Conservation (phyloP, 2,329 filamentous ascomycete species). For the Pseudogymnoascus destructans region DNA sequence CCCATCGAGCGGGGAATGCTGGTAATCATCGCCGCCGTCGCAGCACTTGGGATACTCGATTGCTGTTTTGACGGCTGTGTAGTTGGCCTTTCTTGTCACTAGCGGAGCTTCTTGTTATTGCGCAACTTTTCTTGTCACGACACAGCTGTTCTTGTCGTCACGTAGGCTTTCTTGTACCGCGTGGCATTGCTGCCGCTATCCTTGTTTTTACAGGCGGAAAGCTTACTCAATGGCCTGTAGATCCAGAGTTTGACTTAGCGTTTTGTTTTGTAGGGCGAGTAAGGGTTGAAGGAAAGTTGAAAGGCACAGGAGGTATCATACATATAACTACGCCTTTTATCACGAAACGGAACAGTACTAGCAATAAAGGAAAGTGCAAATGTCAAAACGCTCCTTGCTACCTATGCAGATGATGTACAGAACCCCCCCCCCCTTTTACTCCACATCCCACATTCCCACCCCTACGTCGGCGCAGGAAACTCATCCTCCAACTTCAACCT, state of each 20-base stretch:
- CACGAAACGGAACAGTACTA: neutral
- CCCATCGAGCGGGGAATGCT: too few species aligned
- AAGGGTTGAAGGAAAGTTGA: neutral
- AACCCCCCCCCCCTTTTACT: neutral
- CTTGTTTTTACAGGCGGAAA: neutral
- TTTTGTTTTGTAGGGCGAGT: neutral
- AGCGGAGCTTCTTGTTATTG: neutral
- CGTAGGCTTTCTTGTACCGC: neutral
- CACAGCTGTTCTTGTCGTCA: neutral
- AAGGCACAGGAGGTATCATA: neutral
- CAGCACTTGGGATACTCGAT: too few species aligned
- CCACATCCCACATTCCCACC: neutral
- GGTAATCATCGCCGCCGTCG: too few species aligned
- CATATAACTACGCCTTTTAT: neutral
- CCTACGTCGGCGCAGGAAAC: conserved; percentile 44
- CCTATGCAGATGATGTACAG: conserved; percentile 5
- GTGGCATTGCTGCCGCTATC: neutral
- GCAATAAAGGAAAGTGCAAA: neutral
- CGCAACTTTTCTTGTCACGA: neutral
- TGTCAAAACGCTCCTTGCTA: neutral
- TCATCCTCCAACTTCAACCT: conserved; percentile 83
- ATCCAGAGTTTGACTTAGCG: neutral
- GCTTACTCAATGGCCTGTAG: neutral
- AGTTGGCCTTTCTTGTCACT: neutral
- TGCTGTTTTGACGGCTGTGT: neutral